Evolutionary conservation across 1,139 yeast genomes (phyloP), one percentile per base, ranked within the genome.

Genomic region (Candida tropicalis): DNA sequence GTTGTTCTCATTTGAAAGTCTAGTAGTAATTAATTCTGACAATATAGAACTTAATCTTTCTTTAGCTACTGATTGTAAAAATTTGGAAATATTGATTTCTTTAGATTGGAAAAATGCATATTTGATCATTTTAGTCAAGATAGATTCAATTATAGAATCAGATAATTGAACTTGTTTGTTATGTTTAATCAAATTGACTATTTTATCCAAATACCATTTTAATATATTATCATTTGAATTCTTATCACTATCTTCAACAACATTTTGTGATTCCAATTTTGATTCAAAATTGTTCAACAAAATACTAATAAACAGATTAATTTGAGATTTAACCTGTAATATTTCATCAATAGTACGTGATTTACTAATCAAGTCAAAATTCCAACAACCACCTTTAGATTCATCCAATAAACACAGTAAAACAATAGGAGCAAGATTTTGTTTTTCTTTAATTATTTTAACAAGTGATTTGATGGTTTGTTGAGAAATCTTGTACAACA

Each of bases 291-390:
- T 43, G 9, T 29, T 26, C 22, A 44, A 34, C 9, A 51, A 37
- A 10, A 42, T 27, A 2, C 18, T n/a, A 15, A 46, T 27, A 13
- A 38, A 28, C 11, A 33, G 18, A 8, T 43, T 45, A 3, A 42
- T 50, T 17, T 52, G 55, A 5, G 54, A 43, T 12, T 54, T 55
- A 41, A 49, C 66, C 40, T 47, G 79, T 47, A 73, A 47, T 16
- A 88, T 65, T n/a, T 67, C 63, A 41, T 81, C 84, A 11, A 81
- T 67, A 0, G 90, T 79, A 58, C 84, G 87, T 0, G 93, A 70
- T 57, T 86, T 89, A 4, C 96, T 86, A 25, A 87, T 61, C 48
- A 79, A 74, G 61, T 93, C 98, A 64, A 91, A 90, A 52, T 83
- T 83, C 77, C 78, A 73, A 38, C 85, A 71, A 3, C 87, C 81